Evolutionary conservation across 306 rosid species (phyloP).

Genomic region (Hylodesmum podocarpum): DNA sequence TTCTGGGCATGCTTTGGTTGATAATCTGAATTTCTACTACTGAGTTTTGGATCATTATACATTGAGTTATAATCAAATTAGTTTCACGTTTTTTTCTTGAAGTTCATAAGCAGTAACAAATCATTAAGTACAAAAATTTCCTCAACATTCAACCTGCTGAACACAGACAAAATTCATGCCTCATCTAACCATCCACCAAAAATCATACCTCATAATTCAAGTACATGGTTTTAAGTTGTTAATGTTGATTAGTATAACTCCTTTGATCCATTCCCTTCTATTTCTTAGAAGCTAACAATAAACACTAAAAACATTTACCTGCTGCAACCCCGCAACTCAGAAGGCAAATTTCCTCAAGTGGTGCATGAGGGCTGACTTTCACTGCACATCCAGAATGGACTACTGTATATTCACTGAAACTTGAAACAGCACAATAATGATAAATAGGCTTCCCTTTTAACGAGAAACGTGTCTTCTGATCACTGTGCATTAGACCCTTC

Average conservation of each 20-base stretch:
- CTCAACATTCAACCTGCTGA: not conserved
- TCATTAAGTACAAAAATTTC: not conserved
- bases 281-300: not conserved
- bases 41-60: not conserved
- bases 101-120: not conserved
- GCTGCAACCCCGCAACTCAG: conserved; percentile 95
- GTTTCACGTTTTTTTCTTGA: not conserved
- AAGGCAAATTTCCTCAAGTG: conserved; percentile 88
- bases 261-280: not conserved
- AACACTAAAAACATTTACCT: conserved; percentile 49
- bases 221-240: not conserved
- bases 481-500: conserved; percentile 90
- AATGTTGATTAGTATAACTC: not conserved
- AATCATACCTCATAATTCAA: not conserved
- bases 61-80: not conserved
- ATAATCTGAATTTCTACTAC: not conserved
- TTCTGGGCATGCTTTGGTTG: not conserved
- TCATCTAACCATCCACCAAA: not conserved
- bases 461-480: conserved; percentile 88
- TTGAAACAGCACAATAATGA: conserved; percentile 96
- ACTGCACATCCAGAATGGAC: conserved; percentile 98
- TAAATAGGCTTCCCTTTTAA: conserved; percentile 76
- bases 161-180: not conserved
- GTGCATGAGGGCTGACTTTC: conserved; percentile 58
- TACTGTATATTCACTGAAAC: conserved; percentile 90